Base-by-base conservation (phyloP, 2,329 filamentous ascomycete species). In the Epichloe coenophiala region DNA sequence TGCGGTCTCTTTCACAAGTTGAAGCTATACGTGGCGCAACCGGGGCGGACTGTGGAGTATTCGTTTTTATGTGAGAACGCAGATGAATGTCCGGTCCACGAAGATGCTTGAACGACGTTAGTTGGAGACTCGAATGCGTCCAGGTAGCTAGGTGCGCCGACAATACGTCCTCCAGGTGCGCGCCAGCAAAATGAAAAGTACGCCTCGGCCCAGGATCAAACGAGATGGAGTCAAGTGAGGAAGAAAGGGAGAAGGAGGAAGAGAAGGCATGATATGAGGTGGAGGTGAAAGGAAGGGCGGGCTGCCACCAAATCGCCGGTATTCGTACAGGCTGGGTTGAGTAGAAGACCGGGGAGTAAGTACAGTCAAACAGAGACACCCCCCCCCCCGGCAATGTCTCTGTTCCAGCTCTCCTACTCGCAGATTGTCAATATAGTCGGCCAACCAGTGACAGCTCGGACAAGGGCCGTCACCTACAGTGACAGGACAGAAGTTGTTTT, bases 361-460 rank as follows among this genome's bases (percentile, higher is more conserved):
- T 36, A 17, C 45, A 47, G 45, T 44, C 23, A 37, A 44, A 36
- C 23, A 48, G 42, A 49, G 36, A 39, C 41, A 51, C 56, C 51
- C 17, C 17, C 17, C 17, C 17, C 17, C 54, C 46, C 43, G 54
- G 52, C 53, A 46, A 53, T 59, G 57, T 58, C 55, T 59, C 53
- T 58, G 48, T 54, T 53, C 51, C 53, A 49, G 55, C 48, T 49
- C 55, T 57, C 40, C 54, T 54, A 56, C 57, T 58, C 56, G 56
- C 51, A 47, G 55, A 48, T 21, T 19, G 9, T 41, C 48, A 39
- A 39, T 23, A 27, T 27, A 39, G 35, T 36, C 36, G 40, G 41
- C 48, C 31, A 31, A 33, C 41, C 48, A 49, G 41, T 49, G n/a
- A 45, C 41, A 49, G 48, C 35, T 49, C 41, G 48, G 40, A 13